Evolutionary conservation across 2,329 filamentous ascomycete species (phyloP).

Genomic region (Epichloe sibirici): DNA sequence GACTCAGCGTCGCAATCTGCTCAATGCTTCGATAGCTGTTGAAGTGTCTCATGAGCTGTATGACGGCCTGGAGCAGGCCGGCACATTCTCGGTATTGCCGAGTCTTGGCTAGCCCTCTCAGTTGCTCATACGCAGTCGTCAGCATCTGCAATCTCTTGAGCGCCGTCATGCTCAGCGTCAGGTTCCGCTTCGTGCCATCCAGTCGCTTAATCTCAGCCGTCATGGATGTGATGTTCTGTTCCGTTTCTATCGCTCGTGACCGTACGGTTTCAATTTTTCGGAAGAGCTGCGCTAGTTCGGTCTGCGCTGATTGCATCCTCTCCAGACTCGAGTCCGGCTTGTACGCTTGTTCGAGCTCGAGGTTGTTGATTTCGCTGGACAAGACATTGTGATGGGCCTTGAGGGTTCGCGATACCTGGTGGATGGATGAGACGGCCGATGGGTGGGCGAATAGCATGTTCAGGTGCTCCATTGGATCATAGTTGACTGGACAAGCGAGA

Average conservation of each 20-base stretch:
- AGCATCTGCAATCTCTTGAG: conserved; percentile 96
- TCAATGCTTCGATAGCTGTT: conserved; percentile 96
- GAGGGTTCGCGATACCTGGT: conserved; percentile 61
- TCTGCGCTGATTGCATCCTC: conserved; percentile 83
- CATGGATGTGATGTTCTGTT: conserved; percentile 95
- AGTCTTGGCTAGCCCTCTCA: conserved; percentile 69
- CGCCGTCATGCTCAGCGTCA: conserved; percentile 95
- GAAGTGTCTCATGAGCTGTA: conserved; percentile 97
- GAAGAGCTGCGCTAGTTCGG: conserved; percentile 81
- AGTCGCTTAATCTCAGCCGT: conserved; percentile 96
- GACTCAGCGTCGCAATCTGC: conserved; percentile 86
- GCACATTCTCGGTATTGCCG: conserved; percentile 93
- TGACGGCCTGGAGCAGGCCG: conserved; percentile 81
- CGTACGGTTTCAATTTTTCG: conserved; percentile 90
- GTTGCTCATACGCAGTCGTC: conserved; percentile 96
- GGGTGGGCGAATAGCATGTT: conserved; percentile 90
- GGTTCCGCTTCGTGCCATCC: conserved; percentile 90
- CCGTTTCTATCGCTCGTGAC: conserved; percentile 77
- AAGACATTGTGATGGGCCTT: conserved; percentile 70
- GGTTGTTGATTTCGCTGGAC: conserved; percentile 59
- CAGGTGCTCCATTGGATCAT: conserved; percentile 85
- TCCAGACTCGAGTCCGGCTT: conserved; percentile 79
- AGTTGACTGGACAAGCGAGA: conserved; percentile 44
- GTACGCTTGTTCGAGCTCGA: conserved; percentile 68
- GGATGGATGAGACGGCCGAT: conserved; percentile 67